Base-by-base conservation (phyloP, 345 rosid species). In the Gossypium herbaceum region DNA sequence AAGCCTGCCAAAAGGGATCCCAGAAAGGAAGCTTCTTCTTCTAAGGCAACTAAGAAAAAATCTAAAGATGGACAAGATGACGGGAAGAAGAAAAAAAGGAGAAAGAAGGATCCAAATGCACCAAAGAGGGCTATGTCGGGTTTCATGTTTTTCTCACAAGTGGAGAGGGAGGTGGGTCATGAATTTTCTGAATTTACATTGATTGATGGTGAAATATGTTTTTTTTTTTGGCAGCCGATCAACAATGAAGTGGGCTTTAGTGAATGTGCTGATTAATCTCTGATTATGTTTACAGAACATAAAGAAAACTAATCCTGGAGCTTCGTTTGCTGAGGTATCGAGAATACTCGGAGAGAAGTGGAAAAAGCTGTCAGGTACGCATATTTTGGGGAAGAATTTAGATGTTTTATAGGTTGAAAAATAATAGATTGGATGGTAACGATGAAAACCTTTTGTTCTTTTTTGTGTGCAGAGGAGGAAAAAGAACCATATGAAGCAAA, bases 91-190 rank as follows among this genome's bases (percentile, higher is more conserved):
- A 95, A 80, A 74, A 93, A 88, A 68, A 91, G 72, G 78, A 92
- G 91, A 75, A 91, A 83, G 92, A 95, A 95, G 81, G 99, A 95
- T 85, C 99, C 99, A 9, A 95, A 93, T 77, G 98, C 98, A 47
- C 98, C 99, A 34, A 93, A 93, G 80, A 84, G 86, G 77, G 93
- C 99, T 1, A 75, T 84, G 89, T 81, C 93, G 77, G 90, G 91
- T 76, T 94, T 83, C 85, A 83, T 89, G 83, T 86, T 76, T 85
- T 94, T 89, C 83, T 86, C 91, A 24, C 90, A 87, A 77, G 83
- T 73, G 80, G 97, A 94, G 81, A 89, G 98, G 78, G 98, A 93
- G 86, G 98, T 95, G 64, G 71, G 89, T 76, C 39, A n/a, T 52
- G 47, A 9, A 13, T 48, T 27, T 61, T 67, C 24, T 66, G 41